Base-by-base conservation (phyloP, 495 filamentous ascomycete species). In the Pyronema omphalodes region DNA sequence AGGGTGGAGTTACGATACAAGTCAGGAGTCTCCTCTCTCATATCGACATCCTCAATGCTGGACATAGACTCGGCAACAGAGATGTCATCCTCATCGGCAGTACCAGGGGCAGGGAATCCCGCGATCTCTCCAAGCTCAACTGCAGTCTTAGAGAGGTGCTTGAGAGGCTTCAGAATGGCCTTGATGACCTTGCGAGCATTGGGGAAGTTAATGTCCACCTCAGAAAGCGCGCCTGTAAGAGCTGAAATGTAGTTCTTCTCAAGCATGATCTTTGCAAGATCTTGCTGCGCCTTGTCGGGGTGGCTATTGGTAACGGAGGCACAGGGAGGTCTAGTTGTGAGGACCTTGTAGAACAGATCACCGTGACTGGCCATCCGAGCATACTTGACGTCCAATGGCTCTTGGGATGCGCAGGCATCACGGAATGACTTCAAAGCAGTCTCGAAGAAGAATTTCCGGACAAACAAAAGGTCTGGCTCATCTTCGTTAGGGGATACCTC, bases 11-110 rank as follows among this genome's bases (percentile, higher is more conserved):
- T 93, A 40, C 91, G 81, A 69, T 94, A 96, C 7, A 99, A 77
- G 70, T 99, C 93, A 17, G 91, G 91, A 7, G 93, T 96, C 65
- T 96, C 89, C 66, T 96, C 91, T 15, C 93, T 84, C 54, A 86
- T 82, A 61, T 87, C 83, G 35, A 87, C 86, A 60, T 88, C 84
- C 34, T 88, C 86, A 35, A 84, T 70, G 51, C 93, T 86, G 7
- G 87, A 93, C 43, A 93, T 77, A 0, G 91, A 95, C 8, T 88
- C 88, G 23, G 89, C 81, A 17, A 86, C 87, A 6, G 82, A 83
- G 29, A 94, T 86, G 37, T 94, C 93, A 52, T 93, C 88, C 39
- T 93, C 88, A 35, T 86, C 76, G 5, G 74, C 76, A 55, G 84
- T 80, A 12, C 80, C 80, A 33, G 79, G 71, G 2, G 77, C 76